phyloP scores from a whole-genome alignment of 352 stramenopile genomes.

The Pythium monospermum region DNA sequence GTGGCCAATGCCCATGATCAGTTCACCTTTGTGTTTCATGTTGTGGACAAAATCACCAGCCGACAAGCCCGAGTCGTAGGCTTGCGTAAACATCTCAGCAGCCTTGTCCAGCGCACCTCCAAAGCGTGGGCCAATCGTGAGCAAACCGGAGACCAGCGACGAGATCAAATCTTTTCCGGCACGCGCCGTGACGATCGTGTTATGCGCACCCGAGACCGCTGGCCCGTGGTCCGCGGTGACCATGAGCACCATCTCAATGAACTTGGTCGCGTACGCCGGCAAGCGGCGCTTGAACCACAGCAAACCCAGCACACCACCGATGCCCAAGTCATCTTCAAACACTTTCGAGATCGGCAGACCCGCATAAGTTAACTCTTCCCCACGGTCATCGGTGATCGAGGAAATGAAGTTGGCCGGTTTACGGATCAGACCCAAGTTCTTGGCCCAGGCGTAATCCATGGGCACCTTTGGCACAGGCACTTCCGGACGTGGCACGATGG shows the following conservation, averaged over 20 bases:
- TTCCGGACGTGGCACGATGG: constrained; percentile 84
- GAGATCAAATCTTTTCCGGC: constrained; percentile 97
- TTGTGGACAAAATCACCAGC: constrained; percentile 91
- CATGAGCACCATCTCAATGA: constrained; percentile 98
- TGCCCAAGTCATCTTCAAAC: constrained; percentile 91
- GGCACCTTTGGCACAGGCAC: constrained; percentile 92
- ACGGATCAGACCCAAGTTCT: constrained; percentile 93
- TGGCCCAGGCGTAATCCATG: constrained; percentile 97
- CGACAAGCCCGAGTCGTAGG: constrained; percentile 85
- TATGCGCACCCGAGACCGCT: constrained; percentile 94
- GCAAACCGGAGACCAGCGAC: constrained; percentile 92
- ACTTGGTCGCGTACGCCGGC: constrained; percentile 89
- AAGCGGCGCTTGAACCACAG: constrained; percentile 95
- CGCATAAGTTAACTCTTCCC: constrained; percentile 93
- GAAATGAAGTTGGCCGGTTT: constrained; percentile 98
- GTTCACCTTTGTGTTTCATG: constrained; percentile 93
- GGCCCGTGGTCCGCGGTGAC: constrained; percentile 96
- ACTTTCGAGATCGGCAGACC: constrained; percentile 95
- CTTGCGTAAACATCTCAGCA: constrained; percentile 90
- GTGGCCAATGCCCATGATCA: constrained; percentile 98
- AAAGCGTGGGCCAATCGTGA: constrained; percentile 96
- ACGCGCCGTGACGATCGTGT: constrained; percentile 94
- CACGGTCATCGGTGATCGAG: constrained; percentile 96
- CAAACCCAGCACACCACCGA: constrained; percentile 93
- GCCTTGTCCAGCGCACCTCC: constrained; percentile 94